Evolutionary conservation across 2,329 filamentous ascomycete species (phyloP).

Genomic region (Rhynchosporium secalis): DNA sequence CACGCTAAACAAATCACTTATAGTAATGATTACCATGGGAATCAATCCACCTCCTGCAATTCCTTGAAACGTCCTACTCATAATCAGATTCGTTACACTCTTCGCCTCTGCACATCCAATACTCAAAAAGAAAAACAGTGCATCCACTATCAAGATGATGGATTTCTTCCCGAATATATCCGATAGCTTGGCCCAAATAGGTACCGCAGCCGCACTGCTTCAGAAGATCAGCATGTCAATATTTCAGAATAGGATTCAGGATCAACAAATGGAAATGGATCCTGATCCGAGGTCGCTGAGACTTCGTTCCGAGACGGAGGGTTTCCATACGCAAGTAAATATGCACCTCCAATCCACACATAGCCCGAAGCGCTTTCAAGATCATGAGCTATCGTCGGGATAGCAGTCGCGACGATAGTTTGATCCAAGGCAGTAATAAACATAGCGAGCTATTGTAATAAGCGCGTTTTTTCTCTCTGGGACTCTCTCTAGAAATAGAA

Average conservation of each 20-base stretch:
- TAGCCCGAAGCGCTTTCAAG: slow-evolving; percentile 48
- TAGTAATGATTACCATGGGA: slow-evolving; percentile 62
- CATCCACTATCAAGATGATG: slow-evolving; percentile 60
- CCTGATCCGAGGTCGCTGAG: too few relatives aligned
- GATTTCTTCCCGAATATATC: slow-evolving; percentile 68
- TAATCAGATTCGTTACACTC: slow-evolving; percentile 62
- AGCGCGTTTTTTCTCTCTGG: too few relatives aligned
- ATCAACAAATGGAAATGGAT: too few relatives aligned
- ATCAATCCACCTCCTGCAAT: slow-evolving; percentile 64
- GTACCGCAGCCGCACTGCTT: slow-evolving; percentile 53
- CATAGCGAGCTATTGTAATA: slow-evolving; percentile 1
- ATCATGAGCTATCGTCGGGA: slow-evolving; percentile 42
- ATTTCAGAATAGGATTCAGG: too few relatives aligned
- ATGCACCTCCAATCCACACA: slow-evolving; percentile 54
- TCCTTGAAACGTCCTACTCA: slow-evolving; percentile 62
- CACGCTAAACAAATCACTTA: slow-evolving; percentile 64
- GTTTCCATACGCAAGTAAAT: slow-evolving; percentile 34
- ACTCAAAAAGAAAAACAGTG: slow-evolving; percentile 61
- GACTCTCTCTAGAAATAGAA: too few relatives aligned
- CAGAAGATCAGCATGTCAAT: too few relatives aligned
- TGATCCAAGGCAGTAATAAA: slow-evolving; percentile 38
- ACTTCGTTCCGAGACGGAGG: too few relatives aligned
- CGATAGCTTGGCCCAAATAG: slow-evolving; percentile 56
- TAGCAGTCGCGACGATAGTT: slow-evolving; percentile 44
- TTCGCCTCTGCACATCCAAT: slow-evolving; percentile 57